A percentile compares a stretch with the other conserved stretches of the same genome.
Conservation (phyloP, 805 yeast genomes). For the Suhomyces prunicola region DNA sequence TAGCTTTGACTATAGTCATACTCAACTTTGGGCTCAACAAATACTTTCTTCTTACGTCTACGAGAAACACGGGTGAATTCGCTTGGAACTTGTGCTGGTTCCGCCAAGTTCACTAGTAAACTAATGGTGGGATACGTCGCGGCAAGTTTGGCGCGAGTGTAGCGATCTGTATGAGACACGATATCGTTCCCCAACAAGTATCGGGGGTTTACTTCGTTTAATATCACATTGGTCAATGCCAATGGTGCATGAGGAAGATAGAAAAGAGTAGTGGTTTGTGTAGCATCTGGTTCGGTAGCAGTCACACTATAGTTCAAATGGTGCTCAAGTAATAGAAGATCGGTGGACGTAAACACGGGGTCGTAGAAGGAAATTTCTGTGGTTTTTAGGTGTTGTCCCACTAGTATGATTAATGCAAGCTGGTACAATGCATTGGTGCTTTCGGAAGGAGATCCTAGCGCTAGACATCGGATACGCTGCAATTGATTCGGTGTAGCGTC, state of each 20-base stretch:
- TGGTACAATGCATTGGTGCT: conserved; percentile 64
- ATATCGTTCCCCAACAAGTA: conserved; percentile 51
- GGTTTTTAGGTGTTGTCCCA: conserved; percentile 24
- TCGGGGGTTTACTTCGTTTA: conserved; percentile 32
- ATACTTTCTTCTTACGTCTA: conserved; percentile 21
- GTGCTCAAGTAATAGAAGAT: conserved; percentile 28
- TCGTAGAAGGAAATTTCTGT: conserved; percentile 52
- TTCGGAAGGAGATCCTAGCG: conserved; percentile 64
- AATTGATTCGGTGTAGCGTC: background rate
- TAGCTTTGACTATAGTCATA: conserved; percentile 30
- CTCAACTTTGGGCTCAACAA: conserved; percentile 29
- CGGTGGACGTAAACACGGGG: conserved; percentile 56
- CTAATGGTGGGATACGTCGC: conserved; percentile 45
- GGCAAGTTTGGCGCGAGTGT: conserved; percentile 40
- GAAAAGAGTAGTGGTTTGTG: conserved; percentile 30
- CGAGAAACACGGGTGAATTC: conserved; percentile 21
- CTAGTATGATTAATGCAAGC: conserved; percentile 51
- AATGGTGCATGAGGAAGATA: conserved; percentile 79
- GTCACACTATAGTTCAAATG: conserved; percentile 10
- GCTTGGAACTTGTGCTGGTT: conserved; percentile 7
- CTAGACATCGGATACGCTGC: conserved; percentile 56
- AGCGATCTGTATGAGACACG: conserved; percentile 51
- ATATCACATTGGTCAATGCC: conserved; percentile 42
- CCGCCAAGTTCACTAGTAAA: conserved; percentile 23
- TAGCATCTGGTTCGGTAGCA: background rate